Evolutionary conservation across 768 basidiomycete species (phyloP).

Genomic region (Rickenella mellea): DNA sequence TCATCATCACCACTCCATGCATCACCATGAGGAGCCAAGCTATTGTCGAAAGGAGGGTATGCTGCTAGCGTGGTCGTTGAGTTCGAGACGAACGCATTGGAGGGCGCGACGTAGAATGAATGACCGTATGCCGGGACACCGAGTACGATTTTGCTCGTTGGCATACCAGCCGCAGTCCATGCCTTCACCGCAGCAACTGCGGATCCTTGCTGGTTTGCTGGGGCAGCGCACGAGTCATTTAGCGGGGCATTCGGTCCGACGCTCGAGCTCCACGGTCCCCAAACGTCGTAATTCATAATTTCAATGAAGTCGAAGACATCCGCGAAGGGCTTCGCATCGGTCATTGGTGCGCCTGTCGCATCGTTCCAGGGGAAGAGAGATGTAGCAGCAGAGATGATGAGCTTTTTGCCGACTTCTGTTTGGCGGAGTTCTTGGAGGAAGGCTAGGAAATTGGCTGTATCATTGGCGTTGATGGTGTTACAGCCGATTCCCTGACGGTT

Average conservation of each 20-base stretch:
- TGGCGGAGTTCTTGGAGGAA: conserved; percentile 67
- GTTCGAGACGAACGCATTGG: conserved; percentile 4
- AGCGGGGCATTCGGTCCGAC: conserved; percentile 16
- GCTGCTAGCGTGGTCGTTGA: conserved; percentile 1
- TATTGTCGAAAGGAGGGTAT: conserved; percentile 10
- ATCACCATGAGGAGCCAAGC: conserved; percentile 4
- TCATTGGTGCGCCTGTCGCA: conserved; percentile 41
- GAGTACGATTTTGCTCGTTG: conserved; percentile 9
- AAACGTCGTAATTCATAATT: conserved; percentile 8
- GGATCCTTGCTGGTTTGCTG: conserved; percentile 8
- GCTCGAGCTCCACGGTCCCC: conserved; percentile 3
- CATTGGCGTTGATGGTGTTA: conserved; percentile 51
- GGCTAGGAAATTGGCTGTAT: conserved; percentile 70
- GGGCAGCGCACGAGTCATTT: conserved; percentile 9
- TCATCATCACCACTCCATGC: conserved; percentile 3
- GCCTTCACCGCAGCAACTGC: conserved; percentile 8
- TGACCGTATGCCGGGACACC: conserved; percentile 10
- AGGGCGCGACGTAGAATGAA: conserved; percentile 3
- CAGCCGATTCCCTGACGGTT: conserved; percentile 55
- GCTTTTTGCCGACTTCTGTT: conserved; percentile 38
- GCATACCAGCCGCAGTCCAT: conserved; percentile 9
- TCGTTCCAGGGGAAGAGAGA: conserved; percentile 59
- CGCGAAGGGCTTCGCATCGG: conserved; percentile 59
- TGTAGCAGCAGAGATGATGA: conserved; percentile 68
- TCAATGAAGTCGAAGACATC: conserved; percentile 46